Conservation (phyloP, 2,329 filamentous ascomycete genomes). For the Aspergillus hortae region DNA sequence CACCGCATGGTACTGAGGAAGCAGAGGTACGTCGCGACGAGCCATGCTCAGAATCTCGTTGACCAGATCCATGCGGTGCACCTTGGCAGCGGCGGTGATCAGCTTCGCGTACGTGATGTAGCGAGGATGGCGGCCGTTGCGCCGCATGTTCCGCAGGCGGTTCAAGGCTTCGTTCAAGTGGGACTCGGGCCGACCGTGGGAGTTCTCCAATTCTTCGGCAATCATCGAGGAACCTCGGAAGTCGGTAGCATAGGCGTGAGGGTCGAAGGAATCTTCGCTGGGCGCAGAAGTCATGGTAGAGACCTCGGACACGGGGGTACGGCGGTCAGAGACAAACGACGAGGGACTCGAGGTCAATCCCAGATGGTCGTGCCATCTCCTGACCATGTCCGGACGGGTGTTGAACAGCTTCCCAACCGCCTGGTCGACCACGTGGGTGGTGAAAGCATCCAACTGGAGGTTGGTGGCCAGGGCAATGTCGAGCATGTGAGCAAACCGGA, state of each 20-base stretch:
- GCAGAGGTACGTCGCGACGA: slow-evolving; percentile 78
- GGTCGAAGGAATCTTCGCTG: slow-evolving; percentile 82
- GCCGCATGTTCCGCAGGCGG: slow-evolving; percentile 89
- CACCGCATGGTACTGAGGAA: slow-evolving; percentile 79
- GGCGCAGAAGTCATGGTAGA: slow-evolving; percentile 54
- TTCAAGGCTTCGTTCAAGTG: slow-evolving; percentile 75
- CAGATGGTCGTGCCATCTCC: slow-evolving; percentile 57
- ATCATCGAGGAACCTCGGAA: slow-evolving; percentile 91
- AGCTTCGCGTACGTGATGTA: slow-evolving; percentile 98
- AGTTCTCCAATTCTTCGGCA: slow-evolving; percentile 81
- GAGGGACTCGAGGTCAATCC: slow-evolving; percentile 44
- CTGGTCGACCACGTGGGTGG: slow-evolving; percentile 56
- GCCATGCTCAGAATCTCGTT: slow-evolving; percentile 88
- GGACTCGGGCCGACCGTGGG: slow-evolving; percentile 67
- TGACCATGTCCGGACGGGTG: slow-evolving; percentile 44
- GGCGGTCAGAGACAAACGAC: slow-evolving; percentile 39
- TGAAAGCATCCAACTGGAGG: slow-evolving; percentile 54
- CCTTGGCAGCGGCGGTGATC: slow-evolving; percentile 83
- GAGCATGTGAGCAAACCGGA: slow-evolving; percentile 60
- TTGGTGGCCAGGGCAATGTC: slow-evolving; percentile 54
- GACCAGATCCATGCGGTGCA: slow-evolving; percentile 75
- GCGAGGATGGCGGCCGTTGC: slow-evolving; percentile 82
- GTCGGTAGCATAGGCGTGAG: slow-evolving; percentile 85
- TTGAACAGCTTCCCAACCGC: slow-evolving; percentile 52
- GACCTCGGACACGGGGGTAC: slow-evolving; percentile 45